Percentiles rank a stretch among this genome's conserved stretches.
phyloP scores from a whole-genome alignment of 169 alveolate species.

The Plasmodium gaboni region DNA sequence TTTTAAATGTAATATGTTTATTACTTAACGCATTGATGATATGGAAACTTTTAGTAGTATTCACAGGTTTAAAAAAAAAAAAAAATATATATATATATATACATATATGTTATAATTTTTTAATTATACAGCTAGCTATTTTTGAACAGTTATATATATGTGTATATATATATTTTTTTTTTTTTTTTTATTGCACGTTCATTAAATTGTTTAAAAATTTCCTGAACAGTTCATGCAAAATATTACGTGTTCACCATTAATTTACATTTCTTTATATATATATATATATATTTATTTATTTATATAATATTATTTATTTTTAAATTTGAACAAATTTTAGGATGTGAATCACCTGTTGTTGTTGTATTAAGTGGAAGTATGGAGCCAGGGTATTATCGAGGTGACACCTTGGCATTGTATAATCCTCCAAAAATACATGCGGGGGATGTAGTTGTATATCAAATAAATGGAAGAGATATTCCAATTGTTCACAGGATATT shows the following conservation, averaged over 20 bases:
- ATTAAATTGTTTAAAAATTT: no score
- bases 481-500: constrained; percentile 95
- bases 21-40: constrained; percentile 61
- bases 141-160: no score
- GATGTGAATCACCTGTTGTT: constrained; percentile 93
- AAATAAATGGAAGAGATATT: constrained; percentile 89
- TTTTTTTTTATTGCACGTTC: no score
- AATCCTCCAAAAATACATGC: constrained; percentile 79
- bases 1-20: constrained; percentile 29
- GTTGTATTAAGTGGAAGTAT: constrained; percentile 95
- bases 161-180: no score
- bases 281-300: neutral
- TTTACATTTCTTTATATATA: neutral
- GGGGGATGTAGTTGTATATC: constrained; percentile 85
- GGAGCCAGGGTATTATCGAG: constrained; percentile 95
- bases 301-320: neutral
- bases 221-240: no score
- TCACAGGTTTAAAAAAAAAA: constrained; percentile 25
- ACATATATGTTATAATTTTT: neutral
- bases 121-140: no score
- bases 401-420: constrained; percentile 91
- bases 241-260: no score
- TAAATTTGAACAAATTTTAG: constrained; percentile 29
- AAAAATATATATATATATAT: neutral
- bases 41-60: constrained; percentile 51